A percentile compares a stretch with the other conserved stretches of the same genome.
Conservation (phyloP, 1,284 basidiomycete species). For the Pseudozyma tsukubaensis region DNA sequence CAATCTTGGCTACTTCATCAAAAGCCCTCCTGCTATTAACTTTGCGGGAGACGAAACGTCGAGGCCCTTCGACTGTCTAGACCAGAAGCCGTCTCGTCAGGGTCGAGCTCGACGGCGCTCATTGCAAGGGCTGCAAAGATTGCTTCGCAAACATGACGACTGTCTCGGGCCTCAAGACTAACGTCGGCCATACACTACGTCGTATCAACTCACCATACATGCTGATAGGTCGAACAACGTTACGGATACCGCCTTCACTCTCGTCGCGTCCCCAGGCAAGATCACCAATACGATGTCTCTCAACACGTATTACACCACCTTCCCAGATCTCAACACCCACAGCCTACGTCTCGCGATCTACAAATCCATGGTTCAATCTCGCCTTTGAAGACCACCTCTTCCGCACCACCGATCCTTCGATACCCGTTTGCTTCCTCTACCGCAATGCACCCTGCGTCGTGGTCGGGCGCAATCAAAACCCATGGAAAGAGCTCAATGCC, state of each 20-base stretch:
- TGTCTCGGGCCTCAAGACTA: background rate
- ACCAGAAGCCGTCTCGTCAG: too few species aligned
- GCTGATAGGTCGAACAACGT: background rate
- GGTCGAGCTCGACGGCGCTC: too few species aligned
- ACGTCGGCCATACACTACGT: background rate
- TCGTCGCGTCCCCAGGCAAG: background rate
- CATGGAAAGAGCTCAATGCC: constrained; percentile 95
- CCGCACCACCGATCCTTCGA: constrained; percentile 23
- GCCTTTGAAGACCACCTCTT: constrained; percentile 79
- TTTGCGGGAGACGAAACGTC: too few species aligned
- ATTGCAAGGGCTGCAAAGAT: too few species aligned
- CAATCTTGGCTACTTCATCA: too few species aligned
- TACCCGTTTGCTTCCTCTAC: constrained; percentile 82
- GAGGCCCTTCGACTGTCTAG: too few species aligned
- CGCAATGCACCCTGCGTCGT: constrained; percentile 90
- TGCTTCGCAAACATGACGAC: background rate
- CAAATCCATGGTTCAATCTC: constrained; percentile 91
- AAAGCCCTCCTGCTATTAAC: too few species aligned
- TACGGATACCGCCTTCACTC: background rate
- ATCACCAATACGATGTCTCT: background rate
- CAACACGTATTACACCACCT: background rate
- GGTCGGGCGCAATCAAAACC: constrained; percentile 96
- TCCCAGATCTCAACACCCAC: constrained; percentile 14
- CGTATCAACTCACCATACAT: background rate
- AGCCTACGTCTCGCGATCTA: constrained; percentile 83